phyloP scores from a whole-genome alignment of 164 flowering plant genomes.

The Vitis cinerea region DNA sequence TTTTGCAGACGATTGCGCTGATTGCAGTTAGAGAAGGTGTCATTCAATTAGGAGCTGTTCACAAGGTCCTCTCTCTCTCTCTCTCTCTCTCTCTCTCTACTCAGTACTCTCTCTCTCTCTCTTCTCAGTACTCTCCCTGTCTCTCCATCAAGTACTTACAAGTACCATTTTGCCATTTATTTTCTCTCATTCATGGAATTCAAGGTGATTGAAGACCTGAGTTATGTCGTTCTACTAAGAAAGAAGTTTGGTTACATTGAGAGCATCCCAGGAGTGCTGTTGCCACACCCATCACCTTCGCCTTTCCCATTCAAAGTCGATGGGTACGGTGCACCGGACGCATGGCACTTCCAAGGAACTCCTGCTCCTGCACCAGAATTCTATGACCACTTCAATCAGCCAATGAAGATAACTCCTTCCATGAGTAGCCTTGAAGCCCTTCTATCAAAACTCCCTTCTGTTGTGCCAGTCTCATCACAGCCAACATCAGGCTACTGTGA shows the following conservation, averaged over 20 bases:
- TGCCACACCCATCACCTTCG: constrained; percentile 92
- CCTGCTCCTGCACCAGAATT: constrained; percentile 20
- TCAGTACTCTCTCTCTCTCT: constrained; percentile 4
- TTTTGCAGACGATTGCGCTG: constrained; percentile 87
- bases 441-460: constrained; percentile 91
- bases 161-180: background rate
- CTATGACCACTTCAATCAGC: constrained; percentile 39
- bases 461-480: constrained; percentile 48
- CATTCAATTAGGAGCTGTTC: constrained; percentile 78
- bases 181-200: background rate
- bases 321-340: constrained; percentile 25
- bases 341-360: constrained; percentile 43
- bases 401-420: constrained; percentile 74
- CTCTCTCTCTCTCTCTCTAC: constrained; percentile 24
- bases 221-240: constrained; percentile 67
- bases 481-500: constrained; percentile 26
- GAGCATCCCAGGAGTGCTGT: constrained; percentile 91
- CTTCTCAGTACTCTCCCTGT: background rate
- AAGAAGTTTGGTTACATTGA: constrained; percentile 87
- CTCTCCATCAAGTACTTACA: too few species aligned
- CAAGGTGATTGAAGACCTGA: constrained; percentile 84
- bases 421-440: constrained; percentile 98
- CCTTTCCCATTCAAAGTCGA: constrained; percentile 53
- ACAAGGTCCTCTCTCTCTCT: constrained; percentile 57
- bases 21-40: constrained; percentile 96